A percentile compares a stretch with the other conserved stretches of the same genome.
Conservation (phyloP, 148 eudicot genomes). For the Vaccinium darrowii region DNA sequence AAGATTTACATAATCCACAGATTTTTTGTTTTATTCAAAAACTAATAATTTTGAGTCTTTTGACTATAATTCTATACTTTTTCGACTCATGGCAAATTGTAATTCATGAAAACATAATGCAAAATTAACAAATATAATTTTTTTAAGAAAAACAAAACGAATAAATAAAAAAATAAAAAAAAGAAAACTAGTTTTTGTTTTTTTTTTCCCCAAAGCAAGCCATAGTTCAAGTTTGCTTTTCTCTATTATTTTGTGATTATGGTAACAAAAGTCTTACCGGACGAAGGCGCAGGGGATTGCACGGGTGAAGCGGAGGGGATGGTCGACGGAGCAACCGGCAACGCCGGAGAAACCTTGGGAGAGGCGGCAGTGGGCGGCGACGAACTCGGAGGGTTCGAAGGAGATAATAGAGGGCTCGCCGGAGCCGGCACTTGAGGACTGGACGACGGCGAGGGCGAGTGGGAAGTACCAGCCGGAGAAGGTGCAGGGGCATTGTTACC, state of each 20-base stretch:
- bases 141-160: too few species aligned
- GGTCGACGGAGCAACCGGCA: slow-evolving; percentile 22
- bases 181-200: too few species aligned
- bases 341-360: slow-evolving; percentile 13
- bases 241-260: neutral
- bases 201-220: too few species aligned
- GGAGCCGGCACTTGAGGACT: slow-evolving; percentile 18
- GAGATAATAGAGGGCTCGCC: slow-evolving; percentile 27
- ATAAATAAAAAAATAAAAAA: too few species aligned
- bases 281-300: slow-evolving; percentile 1
- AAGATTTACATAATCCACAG: too few species aligned
- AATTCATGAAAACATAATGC: too few species aligned
- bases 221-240: neutral
- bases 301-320: slow-evolving; percentile 23
- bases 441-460: slow-evolving; percentile 16
- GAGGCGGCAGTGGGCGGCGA: slow-evolving; percentile 14
- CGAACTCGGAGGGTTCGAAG: slow-evolving; percentile 29
- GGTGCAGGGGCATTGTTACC: slow-evolving; percentile 25
- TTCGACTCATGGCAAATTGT: too few species aligned
- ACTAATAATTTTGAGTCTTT: too few species aligned
- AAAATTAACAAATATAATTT: too few species aligned
- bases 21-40: too few species aligned
- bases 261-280: neutral
- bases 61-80: too few species aligned
- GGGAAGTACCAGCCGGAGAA: slow-evolving; percentile 10